Base-by-base conservation (phyloP, 2,329 filamentous ascomycete species). In the Sphaerulina populicola region DNA sequence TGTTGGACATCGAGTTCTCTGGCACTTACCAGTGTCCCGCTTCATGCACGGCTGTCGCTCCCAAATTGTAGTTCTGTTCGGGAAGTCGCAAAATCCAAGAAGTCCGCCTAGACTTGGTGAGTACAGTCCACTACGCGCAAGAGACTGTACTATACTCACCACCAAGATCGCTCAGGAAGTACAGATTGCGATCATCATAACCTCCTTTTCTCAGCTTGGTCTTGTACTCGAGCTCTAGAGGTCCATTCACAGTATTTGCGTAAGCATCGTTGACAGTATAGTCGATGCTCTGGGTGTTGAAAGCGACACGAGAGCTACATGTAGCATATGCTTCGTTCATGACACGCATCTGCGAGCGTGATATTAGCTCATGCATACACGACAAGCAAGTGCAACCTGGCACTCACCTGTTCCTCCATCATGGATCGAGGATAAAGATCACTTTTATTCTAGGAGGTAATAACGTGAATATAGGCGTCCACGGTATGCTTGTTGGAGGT, bases 181-280 rank as follows among this genome's bases (percentile, higher is more conserved):
- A 79, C 41, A 80, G 66, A 62, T 80, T 79, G 23, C 79, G 68
- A 0, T 72, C 71, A 27, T 59, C 56, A 61, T 79, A 80, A 33
- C 62, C 71, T 47, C 77, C 77, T 55, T 72, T 67, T 18, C 75
- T 74, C 3, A 80, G 70, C 3, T 70, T 62, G 23, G 63, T 63
- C 62, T 79, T 79, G 75, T 79, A 78, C 12, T 55, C 68, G 12
- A 44, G 40, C 33, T 59, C 52, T 9, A 44, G 49, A 78, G 77
- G 12, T 53, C 67, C 15, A 10, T 48, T 70, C 11, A 65, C 68
- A 44, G 66, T 66, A 47, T 65, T 63, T 23, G 77, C 76, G 76
- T 77, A 79, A 27, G 64, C 64, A 56, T 76, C 70, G 64, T 77
- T 78, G 41, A 72, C 67, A 23, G 69, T 75, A 54, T 71, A 74